A percentile compares a stretch with the other conserved stretches of the same genome.
phyloP scores from a whole-genome alignment of 176 grass and related monocot species.

The Rhynchospora tenuis region DNA sequence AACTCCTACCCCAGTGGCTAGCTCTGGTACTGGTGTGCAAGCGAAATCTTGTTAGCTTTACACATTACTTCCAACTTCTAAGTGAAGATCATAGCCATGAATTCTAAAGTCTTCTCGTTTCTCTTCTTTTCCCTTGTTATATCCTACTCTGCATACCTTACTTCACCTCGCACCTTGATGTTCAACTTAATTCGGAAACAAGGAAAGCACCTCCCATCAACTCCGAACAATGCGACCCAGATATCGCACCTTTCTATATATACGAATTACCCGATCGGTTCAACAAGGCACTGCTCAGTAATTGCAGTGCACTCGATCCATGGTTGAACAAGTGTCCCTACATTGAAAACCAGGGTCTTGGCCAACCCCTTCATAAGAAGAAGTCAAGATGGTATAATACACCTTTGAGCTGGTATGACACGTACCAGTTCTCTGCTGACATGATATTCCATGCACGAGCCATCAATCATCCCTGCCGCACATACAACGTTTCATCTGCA shows the following conservation, averaged over 20 bases:
- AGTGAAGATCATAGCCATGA: neutral
- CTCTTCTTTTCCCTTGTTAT: neutral
- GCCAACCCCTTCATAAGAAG: slow-evolving; percentile 12
- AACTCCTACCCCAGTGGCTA: too few species aligned
- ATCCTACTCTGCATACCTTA: neutral
- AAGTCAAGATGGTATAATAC: slow-evolving; percentile 12
- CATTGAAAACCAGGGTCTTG: slow-evolving; percentile 19
- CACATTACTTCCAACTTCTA: neutral
- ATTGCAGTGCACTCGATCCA: neutral
- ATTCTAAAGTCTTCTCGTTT: neutral
- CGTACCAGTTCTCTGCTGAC: slow-evolving; percentile 29
- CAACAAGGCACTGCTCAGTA: neutral
- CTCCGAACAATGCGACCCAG: neutral
- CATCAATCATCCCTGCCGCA: slow-evolving; percentile 32
- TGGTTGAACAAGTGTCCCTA: slow-evolving; percentile 24
- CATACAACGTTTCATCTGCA: neutral
- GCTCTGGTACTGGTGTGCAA: neutral
- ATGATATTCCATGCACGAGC: slow-evolving; percentile 38
- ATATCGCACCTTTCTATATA: slow-evolving; percentile 19
- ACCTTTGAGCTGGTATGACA: slow-evolving; percentile 21
- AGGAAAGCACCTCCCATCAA: neutral
- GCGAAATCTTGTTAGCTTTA: neutral
- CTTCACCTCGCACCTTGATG: slow-evolving; percentile 15
- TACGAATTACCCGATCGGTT: slow-evolving; percentile 29
- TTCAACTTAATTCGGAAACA: neutral